Evolutionary conservation across 257 asterid genomes (phyloP).

Genomic region (Marsdenia floribunda): DNA sequence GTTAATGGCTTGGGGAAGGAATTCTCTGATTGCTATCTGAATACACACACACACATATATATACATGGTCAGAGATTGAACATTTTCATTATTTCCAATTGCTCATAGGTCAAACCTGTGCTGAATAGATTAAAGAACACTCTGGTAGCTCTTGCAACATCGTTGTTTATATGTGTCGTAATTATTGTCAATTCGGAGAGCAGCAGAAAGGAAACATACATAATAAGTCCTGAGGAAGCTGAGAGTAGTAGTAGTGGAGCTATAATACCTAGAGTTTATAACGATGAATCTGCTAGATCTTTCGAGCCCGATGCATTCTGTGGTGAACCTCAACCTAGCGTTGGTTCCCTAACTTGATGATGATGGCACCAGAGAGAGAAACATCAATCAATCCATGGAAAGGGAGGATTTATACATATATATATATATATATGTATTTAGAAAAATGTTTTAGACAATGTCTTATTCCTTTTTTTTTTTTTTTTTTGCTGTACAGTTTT

Average conservation of each 20-base stretch:
- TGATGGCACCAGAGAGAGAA: background rate
- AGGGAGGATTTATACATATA: too few relatives aligned
- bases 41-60: too few relatives aligned
- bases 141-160: slow-evolving; percentile 63
- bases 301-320: slow-evolving; percentile 88
- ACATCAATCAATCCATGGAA: too few relatives aligned
- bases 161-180: slow-evolving; percentile 44
- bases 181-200: slow-evolving; percentile 39
- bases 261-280: slow-evolving; percentile 70
- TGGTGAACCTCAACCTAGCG: slow-evolving; percentile 59
- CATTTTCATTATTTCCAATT: background rate
- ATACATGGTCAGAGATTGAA: background rate
- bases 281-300: slow-evolving; percentile 73
- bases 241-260: slow-evolving; percentile 62
- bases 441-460: too few relatives aligned
- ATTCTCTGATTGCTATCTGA: too few relatives aligned
- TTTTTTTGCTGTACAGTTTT: too few relatives aligned
- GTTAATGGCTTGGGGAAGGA: too few relatives aligned
- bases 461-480: too few relatives aligned
- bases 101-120: slow-evolving; percentile 75
- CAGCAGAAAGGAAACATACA: slow-evolving; percentile 22
- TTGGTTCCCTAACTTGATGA: slow-evolving; percentile 8
- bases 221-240: slow-evolving; percentile 29
- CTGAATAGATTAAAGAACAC: slow-evolving; percentile 69
- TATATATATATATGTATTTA: too few relatives aligned